Evolutionary conservation across 2,329 filamentous ascomycete species (phyloP).

Genomic region (Colletotrichum cuscutae): DNA sequence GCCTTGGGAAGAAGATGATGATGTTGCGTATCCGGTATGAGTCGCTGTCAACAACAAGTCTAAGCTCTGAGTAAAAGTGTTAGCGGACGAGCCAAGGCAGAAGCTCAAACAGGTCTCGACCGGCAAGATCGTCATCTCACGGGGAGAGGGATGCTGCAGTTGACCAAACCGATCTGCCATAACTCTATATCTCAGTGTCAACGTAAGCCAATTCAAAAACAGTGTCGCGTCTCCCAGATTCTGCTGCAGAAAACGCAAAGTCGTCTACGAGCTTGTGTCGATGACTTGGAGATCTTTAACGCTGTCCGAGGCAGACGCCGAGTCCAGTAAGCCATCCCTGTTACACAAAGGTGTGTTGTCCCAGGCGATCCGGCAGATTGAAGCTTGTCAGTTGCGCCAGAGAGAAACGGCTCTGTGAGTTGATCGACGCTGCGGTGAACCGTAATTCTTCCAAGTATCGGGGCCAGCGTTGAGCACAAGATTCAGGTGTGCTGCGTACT

Average conservation of each 20-base stretch:
- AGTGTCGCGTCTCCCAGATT: background rate
- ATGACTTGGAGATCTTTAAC: background rate
- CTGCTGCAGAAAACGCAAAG: background rate
- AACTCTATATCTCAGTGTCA: background rate
- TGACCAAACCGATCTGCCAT: too few species aligned
- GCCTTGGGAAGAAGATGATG: background rate
- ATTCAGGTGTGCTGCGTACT: background rate
- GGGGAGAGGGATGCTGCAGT: too few species aligned
- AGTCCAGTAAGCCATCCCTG: background rate
- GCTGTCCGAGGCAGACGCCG: too few species aligned
- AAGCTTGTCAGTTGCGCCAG: background rate
- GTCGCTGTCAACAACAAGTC: too few species aligned
- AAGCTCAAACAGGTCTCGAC: background rate
- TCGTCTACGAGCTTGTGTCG: background rate
- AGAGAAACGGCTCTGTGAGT: background rate
- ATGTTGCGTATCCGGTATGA: too few species aligned
- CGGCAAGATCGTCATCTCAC: background rate
- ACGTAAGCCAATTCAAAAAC: background rate
- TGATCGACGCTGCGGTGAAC: background rate
- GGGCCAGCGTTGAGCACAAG: too few species aligned
- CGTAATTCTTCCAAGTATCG: background rate
- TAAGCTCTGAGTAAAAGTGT: background rate
- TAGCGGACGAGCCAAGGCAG: too few species aligned
- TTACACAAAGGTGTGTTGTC: background rate
- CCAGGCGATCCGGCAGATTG: background rate